phyloP scores from a whole-genome alignment of 2,329 filamentous ascomycete species.

The Dothidotthia symphoricarpi region DNA sequence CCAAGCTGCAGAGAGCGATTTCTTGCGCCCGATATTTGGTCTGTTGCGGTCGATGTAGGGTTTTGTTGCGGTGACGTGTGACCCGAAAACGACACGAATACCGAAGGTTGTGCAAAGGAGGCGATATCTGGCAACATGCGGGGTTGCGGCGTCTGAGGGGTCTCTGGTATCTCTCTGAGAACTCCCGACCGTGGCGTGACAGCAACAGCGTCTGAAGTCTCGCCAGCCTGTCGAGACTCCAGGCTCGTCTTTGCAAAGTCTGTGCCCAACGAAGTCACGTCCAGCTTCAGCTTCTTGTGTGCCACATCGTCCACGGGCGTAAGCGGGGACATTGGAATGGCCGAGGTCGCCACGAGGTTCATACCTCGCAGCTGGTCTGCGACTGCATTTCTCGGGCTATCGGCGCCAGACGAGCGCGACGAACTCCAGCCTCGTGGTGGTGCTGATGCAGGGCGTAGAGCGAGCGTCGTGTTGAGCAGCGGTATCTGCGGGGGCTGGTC shows the following conservation, averaged over 20 bases:
- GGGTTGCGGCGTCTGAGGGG: slow-evolving; percentile 34
- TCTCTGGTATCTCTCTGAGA: slow-evolving; percentile 29
- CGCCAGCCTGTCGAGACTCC: slow-evolving; percentile 1
- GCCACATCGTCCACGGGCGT: slow-evolving; percentile 35
- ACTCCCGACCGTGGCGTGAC: slow-evolving; percentile 2
- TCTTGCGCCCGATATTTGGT: slow-evolving; percentile 4
- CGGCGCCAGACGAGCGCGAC: slow-evolving; percentile 21
- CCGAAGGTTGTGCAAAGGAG: slow-evolving; percentile 31
- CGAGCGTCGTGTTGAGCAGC: slow-evolving; percentile 31
- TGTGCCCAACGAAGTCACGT: slow-evolving; percentile 19
- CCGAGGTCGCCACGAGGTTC: slow-evolving; percentile 24
- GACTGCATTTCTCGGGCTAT: slow-evolving; percentile 39
- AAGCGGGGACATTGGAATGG: slow-evolving; percentile 37
- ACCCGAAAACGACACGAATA: slow-evolving; percentile 21
- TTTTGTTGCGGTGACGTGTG: not conserved
- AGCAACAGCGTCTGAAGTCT: slow-evolving; percentile 7
- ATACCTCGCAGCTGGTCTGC: slow-evolving; percentile 39
- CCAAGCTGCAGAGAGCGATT: slow-evolving; percentile 16
- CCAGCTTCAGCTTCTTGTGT: slow-evolving; percentile 40
- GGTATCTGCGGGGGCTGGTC: slow-evolving; percentile 31
- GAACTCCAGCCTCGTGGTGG: slow-evolving; percentile 24
- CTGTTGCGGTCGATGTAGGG: slow-evolving; percentile 1
- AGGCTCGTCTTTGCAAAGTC: slow-evolving; percentile 6
- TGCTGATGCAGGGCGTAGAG: slow-evolving; percentile 28
- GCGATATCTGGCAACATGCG: slow-evolving; percentile 34